Evolutionary conservation across 495 filamentous ascomycete species (phyloP).

Genomic region (Daldinia vernicosa): DNA sequence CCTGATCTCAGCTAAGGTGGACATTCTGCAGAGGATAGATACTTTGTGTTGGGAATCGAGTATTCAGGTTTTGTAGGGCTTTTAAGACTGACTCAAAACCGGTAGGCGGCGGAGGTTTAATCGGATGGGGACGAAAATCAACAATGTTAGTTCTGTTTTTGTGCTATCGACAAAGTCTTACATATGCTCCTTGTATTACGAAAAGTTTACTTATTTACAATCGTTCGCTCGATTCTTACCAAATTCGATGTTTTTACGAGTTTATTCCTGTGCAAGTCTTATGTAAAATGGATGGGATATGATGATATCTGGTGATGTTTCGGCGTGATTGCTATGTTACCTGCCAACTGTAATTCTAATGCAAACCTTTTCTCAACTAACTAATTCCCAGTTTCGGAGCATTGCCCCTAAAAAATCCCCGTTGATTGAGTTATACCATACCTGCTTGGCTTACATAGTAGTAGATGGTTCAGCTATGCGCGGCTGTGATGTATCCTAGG

Average conservation of each 20-base stretch:
- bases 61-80: constrained; percentile 44
- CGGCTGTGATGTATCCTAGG: no score
- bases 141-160: constrained; percentile 43
- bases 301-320: neutral
- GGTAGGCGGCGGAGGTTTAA: constrained; percentile 14
- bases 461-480: no score
- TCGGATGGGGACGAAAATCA: constrained; percentile 23
- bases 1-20: constrained; percentile 44
- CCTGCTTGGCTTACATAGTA: neutral
- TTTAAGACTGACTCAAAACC: constrained; percentile 32
- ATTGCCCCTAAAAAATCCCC: neutral
- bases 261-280: neutral
- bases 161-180: constrained; percentile 39
- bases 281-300: neutral
- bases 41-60: constrained; percentile 46
- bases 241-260: constrained; percentile 27
- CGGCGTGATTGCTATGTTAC: neutral
- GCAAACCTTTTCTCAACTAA: neutral
- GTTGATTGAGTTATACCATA: neutral
- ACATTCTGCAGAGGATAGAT: constrained; percentile 47
- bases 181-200: constrained; percentile 46
- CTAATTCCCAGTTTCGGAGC: neutral
- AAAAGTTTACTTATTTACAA: constrained; percentile 37
- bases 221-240: constrained; percentile 10
- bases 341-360: neutral